Evolutionary conservation across 192 early-diverging fungal genomes (phyloP).

Genomic region (Backusella westeae): DNA sequence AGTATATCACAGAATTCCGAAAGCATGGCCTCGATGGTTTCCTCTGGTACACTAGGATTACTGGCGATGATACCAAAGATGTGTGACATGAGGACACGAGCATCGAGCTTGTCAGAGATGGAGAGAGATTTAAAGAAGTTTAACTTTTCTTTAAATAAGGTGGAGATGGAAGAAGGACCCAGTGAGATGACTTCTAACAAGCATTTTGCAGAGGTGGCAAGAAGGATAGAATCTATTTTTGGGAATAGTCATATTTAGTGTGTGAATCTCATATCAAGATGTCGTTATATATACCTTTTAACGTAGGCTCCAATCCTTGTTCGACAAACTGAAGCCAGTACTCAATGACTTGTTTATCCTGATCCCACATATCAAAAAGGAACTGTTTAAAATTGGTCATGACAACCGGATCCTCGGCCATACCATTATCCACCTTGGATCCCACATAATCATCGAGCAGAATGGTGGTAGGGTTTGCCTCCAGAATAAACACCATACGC

Average conservation of each 20-base stretch:
- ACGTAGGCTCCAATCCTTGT: slow-evolving; percentile 49
- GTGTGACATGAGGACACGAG: slow-evolving; percentile 62
- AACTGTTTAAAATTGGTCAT: slow-evolving; percentile 35
- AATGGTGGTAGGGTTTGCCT: slow-evolving; percentile 50
- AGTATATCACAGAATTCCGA: slow-evolving; percentile 19
- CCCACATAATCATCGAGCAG: slow-evolving; percentile 49
- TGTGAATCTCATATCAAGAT: neutral
- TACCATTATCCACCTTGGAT: slow-evolving; percentile 41
- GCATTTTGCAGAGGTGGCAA: slow-evolving; percentile 61
- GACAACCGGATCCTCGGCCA: slow-evolving; percentile 40
- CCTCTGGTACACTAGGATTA: slow-evolving; percentile 25
- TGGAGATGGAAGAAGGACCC: slow-evolving; percentile 55
- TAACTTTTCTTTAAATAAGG: slow-evolving; percentile 14
- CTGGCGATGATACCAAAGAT: slow-evolving; percentile 75
- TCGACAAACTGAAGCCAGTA: slow-evolving; percentile 60
- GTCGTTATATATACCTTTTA: slow-evolving; percentile 32
- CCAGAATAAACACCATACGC: slow-evolving; percentile 60
- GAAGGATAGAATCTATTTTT: slow-evolving; percentile 53
- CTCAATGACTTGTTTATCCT: slow-evolving; percentile 39
- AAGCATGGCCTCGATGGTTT: slow-evolving; percentile 16
- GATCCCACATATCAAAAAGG: slow-evolving; percentile 30
- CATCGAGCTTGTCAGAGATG: slow-evolving; percentile 57
- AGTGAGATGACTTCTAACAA: slow-evolving; percentile 71
- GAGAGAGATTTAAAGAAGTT: slow-evolving; percentile 50
- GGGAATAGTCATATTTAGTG: neutral